Base-by-base conservation (phyloP, 306 rosid species). In the Adenanthera pavonina region DNA sequence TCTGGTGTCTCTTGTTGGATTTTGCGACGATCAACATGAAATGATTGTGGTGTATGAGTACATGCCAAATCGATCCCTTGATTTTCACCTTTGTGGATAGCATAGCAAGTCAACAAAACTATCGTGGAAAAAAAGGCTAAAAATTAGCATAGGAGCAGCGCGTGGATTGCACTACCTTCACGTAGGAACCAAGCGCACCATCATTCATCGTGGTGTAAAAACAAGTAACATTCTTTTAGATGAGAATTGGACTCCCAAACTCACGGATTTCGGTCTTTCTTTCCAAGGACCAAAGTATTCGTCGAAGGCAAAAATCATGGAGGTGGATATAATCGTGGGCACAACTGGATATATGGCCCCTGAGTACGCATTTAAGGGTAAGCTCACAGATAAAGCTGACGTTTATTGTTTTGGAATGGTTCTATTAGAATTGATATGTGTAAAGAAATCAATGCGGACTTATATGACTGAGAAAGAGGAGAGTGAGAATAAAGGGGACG, bases 111-210 rank as follows among this genome's bases (percentile, higher is more conserved):
- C 72, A 9, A 2, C 49, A 5, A 8, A 0, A 2, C 30, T 0
- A 0, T 1, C 62, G 8, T 56, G 62, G 62, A 56, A 19, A 34
- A 56, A 19, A 3, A 56, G 62, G 62, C 62, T 56, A 20, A 34
- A 56, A 20, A 56, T 56, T 11, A n/a, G 66, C 13, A 30, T 25
- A 11, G 66, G 66, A 15, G 66, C 12, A 35, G 66, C 66, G 40
- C 66, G 66, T 60, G 66, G 40, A 30, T 16, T 86, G 17, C 84
- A 82, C 64, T 79, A 75, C 33, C 86, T 86, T 82, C 89, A 86
- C 67, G 11, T 72, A 0, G 82, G 84, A 13, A 59, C 69, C n/a
- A 84, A 84, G 44, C 66, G 68, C 16, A 30, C 60, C 46, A 48
- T 79, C 6, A 16, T 76, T 57, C 77, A 76, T 16, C 33, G 69